These are phyloP conservation scores for Trichosanthes truncata DNA, from an alignment of 306 rosid genomes.

Conservation along the genomic window DNA sequence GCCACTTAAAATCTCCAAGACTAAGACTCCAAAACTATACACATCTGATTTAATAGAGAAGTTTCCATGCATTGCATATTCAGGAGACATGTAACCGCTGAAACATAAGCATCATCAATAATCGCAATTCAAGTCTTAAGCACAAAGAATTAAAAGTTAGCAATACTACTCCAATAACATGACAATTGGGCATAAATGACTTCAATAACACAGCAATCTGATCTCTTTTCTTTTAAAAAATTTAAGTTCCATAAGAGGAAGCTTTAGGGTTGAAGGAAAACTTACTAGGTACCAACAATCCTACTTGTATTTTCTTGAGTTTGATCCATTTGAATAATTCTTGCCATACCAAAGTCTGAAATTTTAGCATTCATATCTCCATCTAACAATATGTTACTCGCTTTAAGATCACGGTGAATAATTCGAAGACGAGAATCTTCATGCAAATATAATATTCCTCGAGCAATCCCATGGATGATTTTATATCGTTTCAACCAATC, in stretches of 20 bases:
- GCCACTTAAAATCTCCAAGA: conserved; percentile 16
- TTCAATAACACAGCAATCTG: too few species aligned
- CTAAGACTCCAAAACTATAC: conserved; percentile 16
- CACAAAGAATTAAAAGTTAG: not conserved
- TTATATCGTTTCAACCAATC: conserved; percentile 32
- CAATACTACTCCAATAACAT: too few species aligned
- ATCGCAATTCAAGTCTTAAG: not conserved
- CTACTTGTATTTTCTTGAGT: conserved; percentile 23
- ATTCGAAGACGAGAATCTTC: conserved; percentile 27
- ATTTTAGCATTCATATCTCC: conserved; percentile 29
- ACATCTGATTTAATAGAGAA: conserved; percentile 11
- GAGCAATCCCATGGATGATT: conserved; percentile 19
- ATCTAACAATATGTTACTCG: conserved; percentile 35
- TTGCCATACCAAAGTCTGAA: conserved; percentile 35
- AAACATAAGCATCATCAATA: not conserved
- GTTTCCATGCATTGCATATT: conserved; percentile 13
- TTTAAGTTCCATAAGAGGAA: too few species aligned
- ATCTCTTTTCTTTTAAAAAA: too few species aligned
- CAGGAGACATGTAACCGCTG: conserved; percentile 12
- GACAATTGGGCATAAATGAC: not conserved
- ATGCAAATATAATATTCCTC: conserved; percentile 27
- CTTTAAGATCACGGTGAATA: conserved; percentile 29
- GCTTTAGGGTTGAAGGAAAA: not conserved
- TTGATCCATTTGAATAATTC: conserved; percentile 24
- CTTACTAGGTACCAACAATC: conserved; percentile 34